These are phyloP conservation scores for Gamarada debralockiae DNA, from an alignment of 495 filamentous ascomycete species.

Conservation along the genomic window DNA sequence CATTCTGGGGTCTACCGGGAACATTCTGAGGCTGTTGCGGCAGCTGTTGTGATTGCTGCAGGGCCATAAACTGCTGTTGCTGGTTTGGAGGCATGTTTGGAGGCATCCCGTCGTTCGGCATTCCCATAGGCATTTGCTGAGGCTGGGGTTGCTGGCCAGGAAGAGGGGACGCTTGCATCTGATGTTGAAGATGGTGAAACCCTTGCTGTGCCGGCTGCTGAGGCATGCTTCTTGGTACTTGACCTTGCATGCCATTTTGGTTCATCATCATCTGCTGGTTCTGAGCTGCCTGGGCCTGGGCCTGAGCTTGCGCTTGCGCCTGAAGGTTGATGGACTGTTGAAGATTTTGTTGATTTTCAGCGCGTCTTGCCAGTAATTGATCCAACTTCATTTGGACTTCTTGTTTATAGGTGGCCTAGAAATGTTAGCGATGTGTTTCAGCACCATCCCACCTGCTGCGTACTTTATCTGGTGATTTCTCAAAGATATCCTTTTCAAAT, in stretches of 20 bases:
- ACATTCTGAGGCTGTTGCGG: constrained; percentile 19
- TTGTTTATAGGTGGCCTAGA: constrained; percentile 27
- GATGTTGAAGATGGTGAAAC: constrained; percentile 46
- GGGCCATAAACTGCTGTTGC: constrained; percentile 35
- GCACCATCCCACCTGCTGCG: not conserved
- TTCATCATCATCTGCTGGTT: constrained; percentile 41
- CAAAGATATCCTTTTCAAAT: constrained; percentile 40
- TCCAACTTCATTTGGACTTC: constrained; percentile 37
- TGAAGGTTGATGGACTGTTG: constrained; percentile 23
- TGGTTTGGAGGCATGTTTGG: constrained; percentile 22
- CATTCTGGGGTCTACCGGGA: constrained; percentile 7
- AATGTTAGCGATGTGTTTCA: not conserved
- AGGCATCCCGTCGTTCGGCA: constrained; percentile 19
- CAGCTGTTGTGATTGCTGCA: constrained; percentile 16
- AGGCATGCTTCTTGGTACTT: constrained; percentile 29
- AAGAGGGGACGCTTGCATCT: constrained; percentile 42
- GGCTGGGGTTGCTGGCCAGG: constrained; percentile 26
- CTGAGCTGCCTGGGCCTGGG: constrained; percentile 25
- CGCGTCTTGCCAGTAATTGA: constrained; percentile 39
- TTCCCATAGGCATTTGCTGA: constrained; percentile 20
- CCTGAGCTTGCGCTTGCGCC: constrained; percentile 36
- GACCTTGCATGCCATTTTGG: constrained; percentile 36
- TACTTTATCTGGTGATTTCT: constrained; percentile 39
- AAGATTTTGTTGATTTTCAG: constrained; percentile 29
- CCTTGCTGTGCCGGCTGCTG: constrained; percentile 33